Base-by-base conservation (phyloP, 2,329 filamentous ascomycete genomes). In the Fonsecaea multimorphosa region DNA sequence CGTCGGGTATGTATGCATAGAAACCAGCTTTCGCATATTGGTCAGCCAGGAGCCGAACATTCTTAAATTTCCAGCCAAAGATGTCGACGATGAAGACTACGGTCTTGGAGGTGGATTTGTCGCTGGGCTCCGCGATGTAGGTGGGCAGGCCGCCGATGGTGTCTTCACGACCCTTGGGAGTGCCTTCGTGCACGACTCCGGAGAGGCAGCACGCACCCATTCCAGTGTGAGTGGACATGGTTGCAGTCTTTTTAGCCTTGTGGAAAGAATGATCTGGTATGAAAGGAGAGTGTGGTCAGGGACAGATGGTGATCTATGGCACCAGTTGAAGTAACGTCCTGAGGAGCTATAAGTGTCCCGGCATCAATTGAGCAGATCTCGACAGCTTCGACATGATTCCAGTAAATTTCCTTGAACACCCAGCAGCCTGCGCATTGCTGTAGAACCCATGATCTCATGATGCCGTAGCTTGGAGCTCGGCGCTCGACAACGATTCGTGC, bases 61-160 rank as follows among this genome's bases (percentile, higher is more conserved):
- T 83, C 34, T 75, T 72, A 56, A 83, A 77, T n/a, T 78, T 78
- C 78, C 78, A 83, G 65, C 82, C 82, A 65, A 82, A 83, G 72
- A 84, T 80, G 70, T 83, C 80, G 54, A 74, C 72, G 56, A 85
- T 74, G 67, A 85, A 80, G 58, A 85, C 76, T 49, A 84, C 76
- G 3, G 77, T 77, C 68, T 81, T 81, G 38, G 78, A 75, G 54
- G 76, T 80, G n/a, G 75, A 76, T 24, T 74, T 76, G 59, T 75
- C 71, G 58, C 77, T 74, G n/a, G 79, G 77, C 67, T 80, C 80
- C 11, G 80, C 74, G 19, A 82, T 72, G 71, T 82, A 82, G n/a
- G 78, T 80, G 9, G 74, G 66, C 12, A 82, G 71, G 14, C 76
- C 76, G 34, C 72, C 77, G 60, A 82, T 77, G n/a, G 71, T 74